A percentile compares a stretch with the other conserved stretches of the same genome.
Evolutionary conservation across 176 grass and related monocot genomes (phyloP).

Genomic region (bread wheat (Triticum aestivum)): IWGSC_CS_RefSeq_v2.1 NC_057803.1:108808646-108809145

Average conservation of each 20-base stretch:
- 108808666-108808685: background rate
- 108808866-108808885: background rate
- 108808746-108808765: background rate
- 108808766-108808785: background rate
- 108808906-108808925: background rate
- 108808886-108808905: background rate
- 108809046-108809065: too few species aligned
- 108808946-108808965: background rate
- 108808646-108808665: background rate
- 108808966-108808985: background rate
- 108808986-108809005: too few species aligned
- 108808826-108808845: background rate
- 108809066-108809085: too few species aligned
- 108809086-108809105: too few species aligned
- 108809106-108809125: too few species aligned
- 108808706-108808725: background rate
- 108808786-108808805: background rate
- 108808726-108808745: background rate
- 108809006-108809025: too few species aligned
- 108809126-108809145: too few species aligned
- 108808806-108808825: background rate
- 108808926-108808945: background rate
- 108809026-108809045: too few species aligned
- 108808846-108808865: background rate
- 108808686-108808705: background rate